A percentile compares a stretch with the other conserved stretches of the same genome.
Evolutionary conservation across 306 rosid species (phyloP).

Genomic region (Lablab purpureus): DNA sequence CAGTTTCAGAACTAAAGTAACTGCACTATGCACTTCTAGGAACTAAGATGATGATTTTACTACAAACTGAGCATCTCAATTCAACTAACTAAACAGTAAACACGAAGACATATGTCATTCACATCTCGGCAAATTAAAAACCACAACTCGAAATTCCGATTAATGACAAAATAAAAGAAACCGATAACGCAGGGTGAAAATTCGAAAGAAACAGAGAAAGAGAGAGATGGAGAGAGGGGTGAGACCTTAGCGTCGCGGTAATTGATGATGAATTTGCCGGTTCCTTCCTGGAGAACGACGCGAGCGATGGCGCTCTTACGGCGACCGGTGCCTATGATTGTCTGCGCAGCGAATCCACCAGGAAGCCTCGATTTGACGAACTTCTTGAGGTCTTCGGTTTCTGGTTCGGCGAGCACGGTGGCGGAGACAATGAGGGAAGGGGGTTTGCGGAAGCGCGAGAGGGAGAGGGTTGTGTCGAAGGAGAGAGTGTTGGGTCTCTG

Average conservation of each 20-base stretch:
- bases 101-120: not conserved
- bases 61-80: too few relatives aligned
- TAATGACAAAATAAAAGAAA: not conserved
- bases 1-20: too few relatives aligned
- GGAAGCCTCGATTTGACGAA: constrained; percentile 89
- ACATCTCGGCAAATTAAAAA: not conserved
- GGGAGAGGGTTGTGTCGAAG: constrained; percentile 40
- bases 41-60: too few relatives aligned
- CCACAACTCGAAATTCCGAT: not conserved
- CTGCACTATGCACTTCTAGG: too few relatives aligned
- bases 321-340: constrained; percentile 86
- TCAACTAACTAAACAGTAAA: not conserved
- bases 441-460: constrained; percentile 40
- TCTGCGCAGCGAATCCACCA: constrained; percentile 95
- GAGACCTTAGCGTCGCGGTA: constrained; percentile 90
- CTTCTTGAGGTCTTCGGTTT: constrained; percentile 67
- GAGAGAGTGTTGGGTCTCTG: constrained; percentile 56
- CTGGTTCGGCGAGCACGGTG: constrained; percentile 59
- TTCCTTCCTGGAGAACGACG: constrained; percentile 91
- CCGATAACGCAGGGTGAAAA: not conserved
- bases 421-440: constrained; percentile 64
- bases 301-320: constrained; percentile 86
- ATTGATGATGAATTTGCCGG: constrained; percentile 86
- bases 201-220: not conserved
- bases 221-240: not conserved